Evolutionary conservation across 768 basidiomycete genomes (phyloP).

Genomic region (Daedaleopsis nitida): DNA sequence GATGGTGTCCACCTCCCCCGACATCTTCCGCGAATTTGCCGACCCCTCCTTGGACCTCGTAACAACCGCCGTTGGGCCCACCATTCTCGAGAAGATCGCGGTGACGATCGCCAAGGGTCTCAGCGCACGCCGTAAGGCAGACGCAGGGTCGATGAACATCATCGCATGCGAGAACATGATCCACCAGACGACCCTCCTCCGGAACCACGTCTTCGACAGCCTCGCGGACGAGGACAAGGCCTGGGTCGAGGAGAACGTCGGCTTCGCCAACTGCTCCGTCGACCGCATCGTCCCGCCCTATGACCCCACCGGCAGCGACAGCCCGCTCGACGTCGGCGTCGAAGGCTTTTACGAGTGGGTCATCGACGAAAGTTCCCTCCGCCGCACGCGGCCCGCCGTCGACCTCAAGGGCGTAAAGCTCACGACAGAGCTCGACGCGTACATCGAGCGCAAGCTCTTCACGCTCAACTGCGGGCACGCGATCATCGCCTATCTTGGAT

Average conservation of each 20-base stretch:
- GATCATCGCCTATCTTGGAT: constrained; percentile 41
- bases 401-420: constrained; percentile 34
- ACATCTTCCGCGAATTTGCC: constrained; percentile 22
- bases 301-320: constrained; percentile 17
- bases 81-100: constrained; percentile 37
- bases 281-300: constrained; percentile 40
- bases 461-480: constrained; percentile 46
- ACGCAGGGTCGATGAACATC: constrained; percentile 32
- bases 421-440: constrained; percentile 35
- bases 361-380: constrained; percentile 35
- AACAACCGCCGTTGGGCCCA: constrained; percentile 41
- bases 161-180: constrained; percentile 46
- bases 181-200: constrained; percentile 35
- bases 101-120: constrained; percentile 37
- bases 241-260: constrained; percentile 34
- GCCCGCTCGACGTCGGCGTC: constrained; percentile 40
- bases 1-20: constrained; percentile 15
- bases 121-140: constrained; percentile 28
- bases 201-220: constrained; percentile 30
- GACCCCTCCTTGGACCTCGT: constrained; percentile 31
- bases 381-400: constrained; percentile 27
- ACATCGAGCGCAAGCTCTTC: constrained; percentile 46
- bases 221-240: constrained; percentile 33
- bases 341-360: constrained; percentile 45
- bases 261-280: constrained; percentile 45